These are phyloP conservation scores for Hymenoscyphus repandus DNA, from an alignment of 2,329 filamentous ascomycete genomes.

Conservation along the genomic window DNA sequence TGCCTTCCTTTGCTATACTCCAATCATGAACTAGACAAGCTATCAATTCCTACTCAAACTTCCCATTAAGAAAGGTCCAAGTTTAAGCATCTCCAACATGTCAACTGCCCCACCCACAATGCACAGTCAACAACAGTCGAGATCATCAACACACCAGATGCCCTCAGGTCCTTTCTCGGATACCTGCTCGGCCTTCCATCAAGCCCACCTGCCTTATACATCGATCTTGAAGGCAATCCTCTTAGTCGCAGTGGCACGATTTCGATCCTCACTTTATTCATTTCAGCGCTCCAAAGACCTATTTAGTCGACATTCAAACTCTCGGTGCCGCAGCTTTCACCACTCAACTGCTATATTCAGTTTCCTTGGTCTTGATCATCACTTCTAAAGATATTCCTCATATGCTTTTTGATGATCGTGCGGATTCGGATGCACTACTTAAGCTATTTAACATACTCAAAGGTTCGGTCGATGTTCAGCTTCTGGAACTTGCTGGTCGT, in stretches of 20 bases:
- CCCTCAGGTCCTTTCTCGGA: too few species aligned
- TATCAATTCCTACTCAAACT: too few species aligned
- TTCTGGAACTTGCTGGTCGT: conserved; percentile 45
- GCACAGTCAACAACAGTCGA: too few species aligned
- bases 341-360: not conserved
- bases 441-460: conserved; percentile 39
- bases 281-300: not conserved
- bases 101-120: too few species aligned
- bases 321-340: not conserved
- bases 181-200: too few species aligned
- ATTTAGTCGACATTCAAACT: not conserved
- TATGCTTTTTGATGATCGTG: conserved; percentile 46
- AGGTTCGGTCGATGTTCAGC: conserved; percentile 46
- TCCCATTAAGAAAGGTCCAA: too few species aligned
- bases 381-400: not conserved
- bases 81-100: too few species aligned
- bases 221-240: not conserved
- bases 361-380: not conserved
- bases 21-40: too few species aligned
- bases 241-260: not conserved
- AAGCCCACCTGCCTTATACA: not conserved
- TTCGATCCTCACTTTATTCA: not conserved
- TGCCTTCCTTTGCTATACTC: too few species aligned
- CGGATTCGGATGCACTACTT: conserved; percentile 51
- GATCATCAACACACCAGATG: too few species aligned